Evolutionary conservation across 805 yeast species (phyloP).

Genomic region (Saccharomycodes ludwigii): DNA sequence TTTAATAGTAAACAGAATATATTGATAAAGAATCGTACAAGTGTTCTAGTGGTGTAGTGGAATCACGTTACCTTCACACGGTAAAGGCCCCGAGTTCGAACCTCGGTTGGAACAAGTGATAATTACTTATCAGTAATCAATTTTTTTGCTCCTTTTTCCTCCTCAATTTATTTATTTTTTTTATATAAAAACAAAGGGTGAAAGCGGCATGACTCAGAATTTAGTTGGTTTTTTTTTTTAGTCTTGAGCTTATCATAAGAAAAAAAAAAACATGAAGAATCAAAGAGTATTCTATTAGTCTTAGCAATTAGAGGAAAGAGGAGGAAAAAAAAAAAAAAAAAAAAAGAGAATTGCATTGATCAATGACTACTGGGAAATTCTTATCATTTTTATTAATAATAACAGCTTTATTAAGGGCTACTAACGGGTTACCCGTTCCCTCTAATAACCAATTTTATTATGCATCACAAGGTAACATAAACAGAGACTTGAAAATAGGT

Average conservation of each 20-base stretch:
- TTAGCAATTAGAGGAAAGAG: no score
- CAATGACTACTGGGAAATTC: no score
- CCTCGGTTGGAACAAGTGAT: constrained; percentile 1
- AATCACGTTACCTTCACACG: constrained; percentile 1
- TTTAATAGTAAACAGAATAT: no score
- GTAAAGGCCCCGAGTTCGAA: constrained; percentile 2
- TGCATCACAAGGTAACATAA: background rate
- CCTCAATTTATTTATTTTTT: background rate
- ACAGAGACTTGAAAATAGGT: constrained; percentile 44
- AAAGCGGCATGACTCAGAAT: no score
- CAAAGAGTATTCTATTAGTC: background rate
- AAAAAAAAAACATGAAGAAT: background rate
- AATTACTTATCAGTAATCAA: background rate
- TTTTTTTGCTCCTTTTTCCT: background rate
- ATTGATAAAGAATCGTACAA: no score
- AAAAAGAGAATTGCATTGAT: no score
- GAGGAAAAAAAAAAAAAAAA: no score
- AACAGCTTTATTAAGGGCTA: no score
- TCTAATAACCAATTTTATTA: no score
- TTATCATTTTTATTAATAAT: no score
- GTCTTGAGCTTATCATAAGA: background rate
- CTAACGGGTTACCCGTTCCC: no score
- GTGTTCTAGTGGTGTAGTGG: constrained; percentile 3
- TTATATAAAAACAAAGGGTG: background rate
- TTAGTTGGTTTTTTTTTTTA: no score